These are phyloP conservation scores for Ganoderma lingzhi DNA, from an alignment of 1,284 basidiomycete genomes.

Conservation along the genomic window DNA sequence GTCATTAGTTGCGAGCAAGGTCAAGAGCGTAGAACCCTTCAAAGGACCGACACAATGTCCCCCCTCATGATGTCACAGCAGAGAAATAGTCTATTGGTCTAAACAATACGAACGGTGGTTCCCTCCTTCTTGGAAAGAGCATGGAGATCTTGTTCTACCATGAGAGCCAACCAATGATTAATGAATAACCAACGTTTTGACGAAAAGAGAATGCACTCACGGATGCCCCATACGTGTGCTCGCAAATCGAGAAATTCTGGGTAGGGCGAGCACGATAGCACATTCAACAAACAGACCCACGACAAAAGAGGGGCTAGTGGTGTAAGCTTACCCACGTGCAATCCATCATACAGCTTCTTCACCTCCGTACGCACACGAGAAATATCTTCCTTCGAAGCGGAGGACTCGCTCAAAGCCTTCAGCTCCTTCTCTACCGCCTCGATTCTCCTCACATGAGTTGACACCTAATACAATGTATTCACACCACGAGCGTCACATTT, in stretches of 20 bases:
- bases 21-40: background rate
- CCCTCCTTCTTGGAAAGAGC: conserved; percentile 73
- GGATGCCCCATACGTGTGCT: conserved; percentile 84
- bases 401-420: conserved; percentile 72
- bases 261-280: no score
- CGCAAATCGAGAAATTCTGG: conserved; percentile 81
- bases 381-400: conserved; percentile 83
- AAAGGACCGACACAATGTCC: background rate
- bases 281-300: background rate
- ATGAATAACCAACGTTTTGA: background rate
- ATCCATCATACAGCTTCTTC: conserved; percentile 86
- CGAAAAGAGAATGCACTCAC: conserved; percentile 54
- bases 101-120: conserved; percentile 56
- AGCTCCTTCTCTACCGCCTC: conserved; percentile 90
- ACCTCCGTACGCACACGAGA: conserved; percentile 78
- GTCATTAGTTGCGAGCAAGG: conserved; percentile 1
- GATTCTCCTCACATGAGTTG: conserved; percentile 85
- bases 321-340: conserved; percentile 70
- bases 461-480: conserved; percentile 59
- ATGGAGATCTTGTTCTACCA: conserved; percentile 82
- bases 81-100: conserved; percentile 25
- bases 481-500: background rate
- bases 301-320: background rate
- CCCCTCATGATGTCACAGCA: background rate
- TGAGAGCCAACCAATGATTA: conserved; percentile 17